Conservation (phyloP, 1,139 yeast species). For the Saccharomyces hybrid region DNA sequence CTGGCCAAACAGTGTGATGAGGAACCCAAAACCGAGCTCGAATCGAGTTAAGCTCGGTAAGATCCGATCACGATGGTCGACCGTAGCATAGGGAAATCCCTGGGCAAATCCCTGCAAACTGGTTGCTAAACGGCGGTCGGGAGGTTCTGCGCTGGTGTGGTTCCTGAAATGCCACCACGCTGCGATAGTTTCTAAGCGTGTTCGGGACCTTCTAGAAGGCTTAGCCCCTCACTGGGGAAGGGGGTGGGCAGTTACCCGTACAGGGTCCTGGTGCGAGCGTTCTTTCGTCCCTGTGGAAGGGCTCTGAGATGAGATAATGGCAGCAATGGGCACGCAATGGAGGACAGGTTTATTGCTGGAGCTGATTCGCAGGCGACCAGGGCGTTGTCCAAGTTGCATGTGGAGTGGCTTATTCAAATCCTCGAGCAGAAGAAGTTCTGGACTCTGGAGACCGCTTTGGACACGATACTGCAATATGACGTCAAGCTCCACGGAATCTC, state of each 20-base stretch:
- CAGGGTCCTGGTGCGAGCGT: too few relatives aligned
- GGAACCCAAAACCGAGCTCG: not conserved
- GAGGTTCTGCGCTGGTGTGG: not conserved
- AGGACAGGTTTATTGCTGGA: not conserved
- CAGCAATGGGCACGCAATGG: not conserved
- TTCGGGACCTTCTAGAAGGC: not conserved
- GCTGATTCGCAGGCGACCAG: not conserved
- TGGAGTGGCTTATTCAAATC: not conserved
- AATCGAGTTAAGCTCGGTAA: not conserved
- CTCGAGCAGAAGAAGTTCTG: not conserved
- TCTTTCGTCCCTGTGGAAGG: not conserved
- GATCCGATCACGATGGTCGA: not conserved
- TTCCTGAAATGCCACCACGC: not conserved
- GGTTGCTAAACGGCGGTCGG: not conserved
- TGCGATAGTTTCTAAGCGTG: not conserved
- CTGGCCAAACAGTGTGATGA: not conserved
- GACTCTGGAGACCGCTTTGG: not conserved
- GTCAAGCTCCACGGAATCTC: not conserved
- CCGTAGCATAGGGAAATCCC: not conserved
- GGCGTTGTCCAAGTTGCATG: not conserved
- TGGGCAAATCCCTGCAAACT: not conserved
- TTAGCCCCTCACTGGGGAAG: not conserved
- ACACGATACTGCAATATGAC: slow-evolving; percentile 1
- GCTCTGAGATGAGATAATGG: not conserved
- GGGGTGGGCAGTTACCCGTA: too few relatives aligned